Base-by-base conservation (phyloP, 139 green algal genomes). In the Tetradesmus lagerheimii region DNA sequence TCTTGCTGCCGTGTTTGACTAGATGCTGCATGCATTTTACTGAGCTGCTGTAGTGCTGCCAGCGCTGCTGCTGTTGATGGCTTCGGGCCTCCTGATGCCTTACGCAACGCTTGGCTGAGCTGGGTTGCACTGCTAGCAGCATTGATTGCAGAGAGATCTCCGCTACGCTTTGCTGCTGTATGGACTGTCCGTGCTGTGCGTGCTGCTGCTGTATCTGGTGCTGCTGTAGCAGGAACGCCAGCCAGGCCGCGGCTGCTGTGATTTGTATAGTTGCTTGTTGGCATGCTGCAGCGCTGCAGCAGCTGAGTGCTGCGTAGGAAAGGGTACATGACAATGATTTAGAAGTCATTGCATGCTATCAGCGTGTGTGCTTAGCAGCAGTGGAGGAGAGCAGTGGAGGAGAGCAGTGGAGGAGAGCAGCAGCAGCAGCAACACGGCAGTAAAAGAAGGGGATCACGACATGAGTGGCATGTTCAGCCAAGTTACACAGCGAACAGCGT, bases 11-110 rank as follows among this genome's bases (percentile, higher is more conserved):
- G 5, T 85, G 41, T 50, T 29, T 67, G 25, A 6, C 35, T 31
- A 23, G 67, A 43, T 27, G n/a, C 41, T 16, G 57, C 57, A 71
- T 71, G 57, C 79, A 85, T 25, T 20, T 66, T 64, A 27, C 35
- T 23, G 2, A 85, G 41, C 39, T 85, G 79, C 43, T 85, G 79
- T 39, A 85, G 79, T 12, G 79, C 79, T 38, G 79, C 53, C 14
- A 85, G 39, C 8, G 11, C n/a, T 31, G 79, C 79, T 71, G 57
- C 57, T 31, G 57, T 71, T 71, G 57, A 31, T 71, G 57, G 57
- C 23, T 18, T 71, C 1, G 79, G 16, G 23, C 27, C 25, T 38
- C 34, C 41, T 6, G n/a, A 41, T n/a, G 79, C 53, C 27, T 41
- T 85, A 12, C 79, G 79, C 43, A 85, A 38, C 25, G 53, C 31